phyloP scores from a whole-genome alignment of 73 alveolate species.

The Tetrahymena malaccensis region DNA sequence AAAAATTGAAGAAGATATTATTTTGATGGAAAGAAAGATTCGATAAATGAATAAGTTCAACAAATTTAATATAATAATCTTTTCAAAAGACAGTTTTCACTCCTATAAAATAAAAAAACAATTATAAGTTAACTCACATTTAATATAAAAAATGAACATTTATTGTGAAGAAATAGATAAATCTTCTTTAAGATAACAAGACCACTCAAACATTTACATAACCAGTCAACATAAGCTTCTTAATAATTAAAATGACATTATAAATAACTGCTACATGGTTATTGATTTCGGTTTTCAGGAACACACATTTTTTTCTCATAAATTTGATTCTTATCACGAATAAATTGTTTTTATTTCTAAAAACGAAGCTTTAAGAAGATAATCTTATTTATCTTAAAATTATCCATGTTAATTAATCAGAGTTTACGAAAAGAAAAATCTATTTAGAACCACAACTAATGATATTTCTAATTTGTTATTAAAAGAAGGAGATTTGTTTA shows the following conservation, averaged over 20 bases:
- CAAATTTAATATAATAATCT: not conserved
- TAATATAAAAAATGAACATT: not conserved
- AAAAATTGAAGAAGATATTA: not conserved
- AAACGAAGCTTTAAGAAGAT: not conserved
- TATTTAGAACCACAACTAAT: not conserved
- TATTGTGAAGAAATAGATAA: not conserved
- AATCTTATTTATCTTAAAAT: not conserved
- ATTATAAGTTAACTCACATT: not conserved
- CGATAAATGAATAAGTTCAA: not conserved
- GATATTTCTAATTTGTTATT: not conserved
- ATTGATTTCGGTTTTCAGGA: not conserved
- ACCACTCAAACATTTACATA: not conserved
- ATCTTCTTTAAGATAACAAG: not conserved
- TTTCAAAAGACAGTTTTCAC: not conserved
- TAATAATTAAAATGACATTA: not conserved
- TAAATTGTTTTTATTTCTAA: not conserved
- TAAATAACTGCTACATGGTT: not conserved
- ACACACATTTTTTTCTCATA: not conserved
- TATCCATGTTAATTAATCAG: not conserved
- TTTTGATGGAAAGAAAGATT: not conserved
- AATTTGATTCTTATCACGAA: not conserved
- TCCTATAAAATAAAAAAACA: not conserved
- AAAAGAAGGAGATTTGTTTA: not conserved
- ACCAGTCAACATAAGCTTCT: not conserved
- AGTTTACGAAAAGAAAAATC: not conserved